Conservation (phyloP, 768 basidiomycete species). For the Dentipellis fragilis region DNA sequence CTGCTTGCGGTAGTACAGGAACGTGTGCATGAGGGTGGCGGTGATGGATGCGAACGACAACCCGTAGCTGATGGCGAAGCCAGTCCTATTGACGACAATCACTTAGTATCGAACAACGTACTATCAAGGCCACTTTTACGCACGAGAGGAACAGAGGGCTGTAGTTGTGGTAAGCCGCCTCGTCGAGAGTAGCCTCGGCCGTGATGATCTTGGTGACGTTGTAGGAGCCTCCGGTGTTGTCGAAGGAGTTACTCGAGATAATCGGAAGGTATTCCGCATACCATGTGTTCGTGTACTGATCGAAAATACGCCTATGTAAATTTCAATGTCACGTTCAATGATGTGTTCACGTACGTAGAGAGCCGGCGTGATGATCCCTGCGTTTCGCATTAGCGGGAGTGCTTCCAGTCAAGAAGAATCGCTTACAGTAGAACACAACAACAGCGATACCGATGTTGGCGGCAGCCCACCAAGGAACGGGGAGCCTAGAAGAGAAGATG, state of each 20-base stretch:
- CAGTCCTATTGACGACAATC: constrained; percentile 19
- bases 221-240: constrained; percentile 30
- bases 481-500: not conserved
- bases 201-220: constrained; percentile 30
- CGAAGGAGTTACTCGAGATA: constrained; percentile 26
- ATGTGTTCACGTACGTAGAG: constrained; percentile 15
- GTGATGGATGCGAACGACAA: constrained; percentile 30
- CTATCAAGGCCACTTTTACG: not conserved
- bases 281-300: constrained; percentile 22
- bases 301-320: not conserved
- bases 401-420: not conserved
- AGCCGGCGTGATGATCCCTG: constrained; percentile 24
- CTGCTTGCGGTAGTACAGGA: constrained; percentile 32
- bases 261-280: constrained; percentile 22
- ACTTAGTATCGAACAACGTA: not conserved
- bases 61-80: constrained; percentile 54
- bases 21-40: constrained; percentile 32
- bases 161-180: constrained; percentile 28
- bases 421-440: constrained; percentile 31
- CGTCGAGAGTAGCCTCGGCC: constrained; percentile 22
- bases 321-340: not conserved
- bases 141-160: constrained; percentile 30
- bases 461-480: constrained; percentile 3
- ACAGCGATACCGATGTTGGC: constrained; percentile 16
- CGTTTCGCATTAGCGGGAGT: constrained; percentile 10